Evolutionary conservation across 306 rosid species (phyloP).

Genomic region (Dryas alaskensis): DNA sequence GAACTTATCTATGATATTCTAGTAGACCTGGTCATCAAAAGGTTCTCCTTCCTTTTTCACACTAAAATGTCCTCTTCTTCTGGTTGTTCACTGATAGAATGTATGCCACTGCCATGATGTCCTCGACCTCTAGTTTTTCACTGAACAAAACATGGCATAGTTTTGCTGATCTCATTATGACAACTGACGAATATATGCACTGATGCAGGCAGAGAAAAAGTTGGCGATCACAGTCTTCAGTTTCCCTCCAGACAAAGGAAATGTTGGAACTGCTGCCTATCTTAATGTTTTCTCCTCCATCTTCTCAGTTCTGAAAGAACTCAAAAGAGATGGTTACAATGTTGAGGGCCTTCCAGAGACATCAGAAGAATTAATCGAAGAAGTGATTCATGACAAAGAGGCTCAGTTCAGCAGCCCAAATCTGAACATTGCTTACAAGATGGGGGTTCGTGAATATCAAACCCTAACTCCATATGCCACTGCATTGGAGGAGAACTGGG

Average conservation of each 20-base stretch:
- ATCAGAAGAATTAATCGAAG: constrained; percentile 91
- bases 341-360: constrained; percentile 91
- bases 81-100: background rate
- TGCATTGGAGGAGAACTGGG: constrained; percentile 96
- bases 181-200: constrained; percentile 6
- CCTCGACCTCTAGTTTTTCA: background rate
- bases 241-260: constrained; percentile 99
- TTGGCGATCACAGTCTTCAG: constrained; percentile 94
- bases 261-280: constrained; percentile 97
- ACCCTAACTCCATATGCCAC: constrained; percentile 72
- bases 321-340: constrained; percentile 76
- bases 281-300: constrained; percentile 93
- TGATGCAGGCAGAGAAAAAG: constrained; percentile 72
- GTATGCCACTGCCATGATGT: background rate
- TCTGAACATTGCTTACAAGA: constrained; percentile 87
- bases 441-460: constrained; percentile 87
- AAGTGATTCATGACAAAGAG: constrained; percentile 89
- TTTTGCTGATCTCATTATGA: background rate
- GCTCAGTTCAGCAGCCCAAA: constrained; percentile 98
- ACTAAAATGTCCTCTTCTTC: background rate
- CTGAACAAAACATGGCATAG: background rate
- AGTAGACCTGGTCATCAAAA: background rate
- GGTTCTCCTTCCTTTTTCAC: too few species aligned
- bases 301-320: constrained; percentile 80
- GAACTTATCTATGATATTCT: background rate